phyloP scores from a whole-genome alignment of 345 rosid species.

The Pistacia vera region DNA sequence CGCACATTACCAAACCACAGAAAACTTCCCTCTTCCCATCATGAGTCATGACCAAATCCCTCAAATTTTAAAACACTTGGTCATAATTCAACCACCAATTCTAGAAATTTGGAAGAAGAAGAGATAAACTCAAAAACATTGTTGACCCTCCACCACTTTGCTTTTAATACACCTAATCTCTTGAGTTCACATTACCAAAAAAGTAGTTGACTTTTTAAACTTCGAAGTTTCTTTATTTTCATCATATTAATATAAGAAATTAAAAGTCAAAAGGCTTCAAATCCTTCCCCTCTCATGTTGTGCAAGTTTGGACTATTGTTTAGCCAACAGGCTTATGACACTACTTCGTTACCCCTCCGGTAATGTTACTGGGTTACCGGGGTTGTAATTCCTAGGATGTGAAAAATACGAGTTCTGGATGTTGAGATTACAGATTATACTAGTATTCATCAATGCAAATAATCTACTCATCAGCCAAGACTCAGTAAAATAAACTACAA shows the following conservation, averaged over 20 bases:
- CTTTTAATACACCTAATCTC: neutral
- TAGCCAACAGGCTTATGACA: too few species aligned
- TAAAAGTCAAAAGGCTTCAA: neutral
- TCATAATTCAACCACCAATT: neutral
- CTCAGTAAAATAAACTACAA: too few species aligned
- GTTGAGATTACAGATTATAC: neutral
- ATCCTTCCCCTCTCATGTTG: neutral
- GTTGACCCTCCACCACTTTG: constrained; percentile 16
- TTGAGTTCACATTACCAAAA: neutral
- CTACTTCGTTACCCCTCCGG: too few species aligned
- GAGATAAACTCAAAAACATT: neutral
- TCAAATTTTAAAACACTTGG: constrained; percentile 2
- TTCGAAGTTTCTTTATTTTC: neutral
- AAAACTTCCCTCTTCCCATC: neutral
- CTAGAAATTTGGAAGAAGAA: neutral
- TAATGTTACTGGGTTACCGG: too few species aligned
- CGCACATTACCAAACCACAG: neutral
- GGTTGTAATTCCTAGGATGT: too few species aligned
- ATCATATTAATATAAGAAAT: neutral
- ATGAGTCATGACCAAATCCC: neutral
- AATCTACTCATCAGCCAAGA: neutral
- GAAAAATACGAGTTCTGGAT: too few species aligned
- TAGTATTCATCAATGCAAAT: neutral
- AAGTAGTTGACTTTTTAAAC: constrained; percentile 10
- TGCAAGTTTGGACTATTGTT: neutral